Evolutionary conservation across 257 asterid species (phyloP), one percentile per base, ranked within the genome.

Genomic region (Przewalskia tangutica): DNA sequence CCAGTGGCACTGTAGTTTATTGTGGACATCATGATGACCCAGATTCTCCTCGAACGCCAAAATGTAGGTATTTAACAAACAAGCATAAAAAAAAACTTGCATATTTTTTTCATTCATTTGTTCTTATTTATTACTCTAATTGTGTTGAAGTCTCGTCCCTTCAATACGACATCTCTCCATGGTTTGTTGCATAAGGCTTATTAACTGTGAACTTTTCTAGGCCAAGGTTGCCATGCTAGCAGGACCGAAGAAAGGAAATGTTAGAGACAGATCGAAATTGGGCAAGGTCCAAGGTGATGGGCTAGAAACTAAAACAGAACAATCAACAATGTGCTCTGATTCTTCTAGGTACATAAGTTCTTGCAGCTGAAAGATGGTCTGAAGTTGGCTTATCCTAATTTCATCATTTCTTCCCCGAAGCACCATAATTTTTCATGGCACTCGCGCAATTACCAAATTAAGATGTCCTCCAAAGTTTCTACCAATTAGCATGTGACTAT

Each of bases 171-270:
- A 27, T 82, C 58, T 78, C 63, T 60, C 46, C 11, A 8, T 82
- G 50, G 54, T 55, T 84, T 82, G 73, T 34, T 56, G 67, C 73
- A 17, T 20, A 44, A 42, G 77, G 73, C 88, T 59, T 80, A 73
- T 54, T 81, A 42, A 17, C 36, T 89, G 64, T 83, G 84, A 80
- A 81, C 79, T 77, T 64, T 76, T 83, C 27, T 84, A 96, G 99
- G 99, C 99, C 83, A 96, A 90, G 90, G 97, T 97, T 77, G 97
- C 98, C 63, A 91, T 94, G 83, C 97, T 91, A 89, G 89, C 88
- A 34, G 93, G 97, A 82, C 88, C 89, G 64, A 92, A 90, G 86
- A 95, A 95, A 89, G 95, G 91, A 63, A 95, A 91, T 79, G 68
- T 83, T 44, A 93, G 93, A 89, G 98, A 93, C 82, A 94, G 93